Percentiles rank a stretch among this genome's conserved stretches.
Conservation (phyloP, 805 yeast genomes). For the Starmerella geochares region DNA sequence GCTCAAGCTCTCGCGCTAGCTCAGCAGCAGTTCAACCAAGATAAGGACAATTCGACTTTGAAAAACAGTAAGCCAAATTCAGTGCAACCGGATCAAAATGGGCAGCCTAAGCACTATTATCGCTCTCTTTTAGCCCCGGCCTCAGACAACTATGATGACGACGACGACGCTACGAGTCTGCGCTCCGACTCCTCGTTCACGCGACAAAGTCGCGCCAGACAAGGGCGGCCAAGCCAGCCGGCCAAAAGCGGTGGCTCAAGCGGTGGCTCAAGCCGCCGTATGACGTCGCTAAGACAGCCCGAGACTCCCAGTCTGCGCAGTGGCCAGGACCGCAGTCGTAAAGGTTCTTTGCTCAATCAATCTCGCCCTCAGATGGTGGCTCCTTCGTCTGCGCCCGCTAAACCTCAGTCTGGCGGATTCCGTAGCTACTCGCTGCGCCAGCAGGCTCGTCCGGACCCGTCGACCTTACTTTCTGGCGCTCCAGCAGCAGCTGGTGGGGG, state of each 20-base stretch:
- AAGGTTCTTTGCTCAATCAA: slow-evolving; percentile 14
- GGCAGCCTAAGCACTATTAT: not conserved
- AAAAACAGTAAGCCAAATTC: not conserved
- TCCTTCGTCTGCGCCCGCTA: not conserved
- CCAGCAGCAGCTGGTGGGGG: slow-evolving; percentile 2
- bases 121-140: slow-evolving; percentile 4
- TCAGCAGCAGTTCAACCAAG: slow-evolving; percentile 1
- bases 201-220: slow-evolving; percentile 14
- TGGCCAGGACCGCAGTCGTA: slow-evolving; percentile 2
- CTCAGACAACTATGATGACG: slow-evolving; percentile 15
- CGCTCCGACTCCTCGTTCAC: slow-evolving; percentile 23
- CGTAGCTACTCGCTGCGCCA: slow-evolving; percentile 21
- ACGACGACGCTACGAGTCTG: slow-evolving; percentile 21
- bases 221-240: not conserved
- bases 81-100: not conserved
- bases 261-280: not conserved
- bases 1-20: slow-evolving; percentile 16
- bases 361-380: slow-evolving; percentile 8
- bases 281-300: slow-evolving; percentile 15
- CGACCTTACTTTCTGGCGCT: slow-evolving; percentile 9
- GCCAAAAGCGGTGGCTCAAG: not conserved
- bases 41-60: not conserved
- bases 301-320: slow-evolving; percentile 12
- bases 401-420: slow-evolving; percentile 10
- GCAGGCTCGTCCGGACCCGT: slow-evolving; percentile 20